Conservation (phyloP, 768 basidiomycete species). For the Lactifluus pinguis region DNA sequence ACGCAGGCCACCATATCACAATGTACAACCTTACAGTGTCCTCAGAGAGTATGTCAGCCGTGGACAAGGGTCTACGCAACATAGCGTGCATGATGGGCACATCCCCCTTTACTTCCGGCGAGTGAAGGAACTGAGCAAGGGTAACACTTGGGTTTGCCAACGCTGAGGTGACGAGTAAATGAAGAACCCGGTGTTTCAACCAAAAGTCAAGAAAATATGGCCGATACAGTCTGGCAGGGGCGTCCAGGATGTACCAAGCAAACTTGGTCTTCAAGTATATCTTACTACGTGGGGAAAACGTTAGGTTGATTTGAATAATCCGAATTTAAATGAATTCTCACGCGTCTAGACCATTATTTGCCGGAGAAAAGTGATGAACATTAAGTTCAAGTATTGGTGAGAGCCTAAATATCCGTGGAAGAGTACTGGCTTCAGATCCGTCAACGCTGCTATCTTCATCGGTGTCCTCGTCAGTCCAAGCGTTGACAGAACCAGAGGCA, state of each 20-base stretch:
- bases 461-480: slow-evolving; percentile 26
- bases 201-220: slow-evolving; percentile 41
- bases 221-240: slow-evolving; percentile 38
- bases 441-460: slow-evolving; percentile 1
- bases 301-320: not conserved
- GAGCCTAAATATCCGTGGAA: slow-evolving; percentile 30
- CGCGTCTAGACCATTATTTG: slow-evolving; percentile 35
- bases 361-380: slow-evolving; percentile 33
- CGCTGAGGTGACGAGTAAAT: slow-evolving; percentile 34
- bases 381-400: slow-evolving; percentile 39
- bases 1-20: too few relatives aligned
- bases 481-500: slow-evolving; percentile 33
- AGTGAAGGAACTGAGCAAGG: not conserved
- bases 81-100: not conserved
- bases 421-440: not conserved
- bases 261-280: slow-evolving; percentile 51
- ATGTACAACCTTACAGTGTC: not conserved
- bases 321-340: slow-evolving; percentile 21
- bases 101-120: not conserved
- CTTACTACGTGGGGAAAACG: slow-evolving; percentile 31
- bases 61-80: not conserved
- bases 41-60: not conserved
- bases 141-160: not conserved
- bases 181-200: slow-evolving; percentile 40
- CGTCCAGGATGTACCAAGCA: slow-evolving; percentile 64